Evolutionary conservation across 768 basidiomycete species (phyloP).

Genomic region (Mycena galericulata): DNA sequence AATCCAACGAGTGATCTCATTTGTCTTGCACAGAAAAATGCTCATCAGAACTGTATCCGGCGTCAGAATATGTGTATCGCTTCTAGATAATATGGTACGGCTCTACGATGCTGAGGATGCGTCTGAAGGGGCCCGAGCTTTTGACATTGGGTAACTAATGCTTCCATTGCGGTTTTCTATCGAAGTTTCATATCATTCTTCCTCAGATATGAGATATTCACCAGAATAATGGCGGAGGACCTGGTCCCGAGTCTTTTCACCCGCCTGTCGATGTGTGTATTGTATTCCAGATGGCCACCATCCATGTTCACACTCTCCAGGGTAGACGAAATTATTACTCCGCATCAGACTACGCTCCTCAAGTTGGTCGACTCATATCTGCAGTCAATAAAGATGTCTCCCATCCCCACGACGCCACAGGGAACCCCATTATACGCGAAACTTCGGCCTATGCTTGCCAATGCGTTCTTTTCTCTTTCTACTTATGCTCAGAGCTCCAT

Average conservation of each 20-base stretch:
- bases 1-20: slow-evolving; percentile 13
- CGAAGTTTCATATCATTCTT: slow-evolving; percentile 5
- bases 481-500: slow-evolving; percentile 68
- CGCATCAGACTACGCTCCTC: slow-evolving; percentile 88
- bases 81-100: slow-evolving; percentile 80
- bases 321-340: slow-evolving; percentile 77
- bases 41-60: slow-evolving; percentile 68
- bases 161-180: slow-evolving; percentile 6
- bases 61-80: slow-evolving; percentile 70
- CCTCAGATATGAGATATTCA: slow-evolving; percentile 69
- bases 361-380: slow-evolving; percentile 90
- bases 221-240: slow-evolving; percentile 70
- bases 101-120: slow-evolving; percentile 77
- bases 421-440: slow-evolving; percentile 53
- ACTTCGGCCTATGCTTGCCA: slow-evolving; percentile 70
- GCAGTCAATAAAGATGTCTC: slow-evolving; percentile 60
- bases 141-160: slow-evolving; percentile 76
- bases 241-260: slow-evolving; percentile 70
- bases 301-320: slow-evolving; percentile 49
- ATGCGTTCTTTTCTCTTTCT: slow-evolving; percentile 70
- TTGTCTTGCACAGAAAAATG: slow-evolving; percentile 55
- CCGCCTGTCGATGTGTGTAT: slow-evolving; percentile 69
- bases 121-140: slow-evolving; percentile 73
- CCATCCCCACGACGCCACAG: slow-evolving; percentile 39
- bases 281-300: slow-evolving; percentile 32